Percentiles rank a stretch among this genome's conserved stretches.
These are phyloP conservation scores for Amyloporia xantha DNA, from an alignment of 768 basidiomycete genomes.

Conservation along the genomic window DNA sequence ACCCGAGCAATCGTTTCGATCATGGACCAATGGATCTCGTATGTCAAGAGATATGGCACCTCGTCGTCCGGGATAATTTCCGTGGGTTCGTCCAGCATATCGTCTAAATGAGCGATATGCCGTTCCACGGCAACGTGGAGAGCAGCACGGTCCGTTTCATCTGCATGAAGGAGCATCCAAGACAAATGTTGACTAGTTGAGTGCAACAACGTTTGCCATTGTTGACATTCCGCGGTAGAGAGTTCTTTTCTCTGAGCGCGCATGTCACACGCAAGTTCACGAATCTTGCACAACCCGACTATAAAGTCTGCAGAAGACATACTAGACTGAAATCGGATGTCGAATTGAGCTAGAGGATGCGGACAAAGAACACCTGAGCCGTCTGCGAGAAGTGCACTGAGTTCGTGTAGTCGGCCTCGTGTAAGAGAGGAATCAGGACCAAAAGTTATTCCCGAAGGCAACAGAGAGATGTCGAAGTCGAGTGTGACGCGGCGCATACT, in stretches of 20 bases:
- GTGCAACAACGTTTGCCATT: conserved; percentile 18
- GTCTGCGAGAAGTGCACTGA: conserved; percentile 36
- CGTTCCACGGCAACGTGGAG: conserved; percentile 31
- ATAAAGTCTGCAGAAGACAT: conserved; percentile 39
- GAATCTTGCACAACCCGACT: conserved; percentile 11
- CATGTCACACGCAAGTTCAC: conserved; percentile 5
- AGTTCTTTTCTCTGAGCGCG: conserved; percentile 2
- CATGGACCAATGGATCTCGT: conserved; percentile 55
- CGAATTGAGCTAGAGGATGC: conserved; percentile 26
- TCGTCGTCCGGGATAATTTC: conserved; percentile 20
- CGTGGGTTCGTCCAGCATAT: conserved; percentile 26
- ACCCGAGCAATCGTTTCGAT: conserved; percentile 50
- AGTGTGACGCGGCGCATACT: conserved; percentile 22
- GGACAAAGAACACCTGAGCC: conserved; percentile 24
- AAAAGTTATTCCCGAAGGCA: conserved; percentile 51
- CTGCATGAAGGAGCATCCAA: conserved; percentile 32
- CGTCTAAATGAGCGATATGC: conserved; percentile 29
- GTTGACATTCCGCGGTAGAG: conserved; percentile 1
- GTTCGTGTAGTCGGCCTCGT: conserved; percentile 53
- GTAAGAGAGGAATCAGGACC: conserved; percentile 45
- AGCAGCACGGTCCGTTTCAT: conserved; percentile 25
- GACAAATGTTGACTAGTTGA: conserved; percentile 37
- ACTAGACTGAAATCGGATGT: conserved; percentile 37
- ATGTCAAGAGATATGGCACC: conserved; percentile 31
- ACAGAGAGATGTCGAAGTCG: conserved; percentile 46